Evolutionary conservation across 2,329 filamentous ascomycete genomes (phyloP).

Genomic region (Chalaropsis thielavioides): DNA sequence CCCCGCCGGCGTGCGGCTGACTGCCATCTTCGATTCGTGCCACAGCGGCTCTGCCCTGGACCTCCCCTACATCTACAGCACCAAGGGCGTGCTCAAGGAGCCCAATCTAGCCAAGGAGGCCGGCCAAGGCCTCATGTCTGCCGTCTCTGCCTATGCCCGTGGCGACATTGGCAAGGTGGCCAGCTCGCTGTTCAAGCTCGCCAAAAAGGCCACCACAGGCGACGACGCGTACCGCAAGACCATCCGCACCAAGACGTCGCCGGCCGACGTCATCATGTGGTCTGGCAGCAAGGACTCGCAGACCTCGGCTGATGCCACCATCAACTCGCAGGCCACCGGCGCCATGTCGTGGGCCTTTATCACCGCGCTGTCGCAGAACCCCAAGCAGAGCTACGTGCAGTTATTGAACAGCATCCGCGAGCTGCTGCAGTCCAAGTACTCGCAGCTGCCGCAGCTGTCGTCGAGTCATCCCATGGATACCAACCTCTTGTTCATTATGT

Average conservation of each 20-base stretch:
- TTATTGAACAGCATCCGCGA: slow-evolving; percentile 80
- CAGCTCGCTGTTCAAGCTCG: slow-evolving; percentile 56
- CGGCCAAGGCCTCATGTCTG: slow-evolving; percentile 48
- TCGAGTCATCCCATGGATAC: slow-evolving; percentile 75
- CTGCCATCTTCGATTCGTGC: slow-evolving; percentile 40
- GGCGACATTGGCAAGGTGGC: slow-evolving; percentile 69
- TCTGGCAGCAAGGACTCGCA: slow-evolving; percentile 81
- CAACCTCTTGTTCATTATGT: slow-evolving; percentile 50
- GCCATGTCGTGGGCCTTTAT: slow-evolving; percentile 94
- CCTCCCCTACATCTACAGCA: slow-evolving; percentile 47
- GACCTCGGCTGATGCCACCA: slow-evolving; percentile 75
- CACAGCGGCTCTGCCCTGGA: slow-evolving; percentile 44
- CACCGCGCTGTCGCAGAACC: slow-evolving; percentile 67
- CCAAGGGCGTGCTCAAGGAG: slow-evolving; percentile 57
- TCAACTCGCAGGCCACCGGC: slow-evolving; percentile 69
- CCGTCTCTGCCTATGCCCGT: slow-evolving; percentile 60
- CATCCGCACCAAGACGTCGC: slow-evolving; percentile 69
- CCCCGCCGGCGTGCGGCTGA: slow-evolving; percentile 51
- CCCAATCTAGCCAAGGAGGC: slow-evolving; percentile 59
- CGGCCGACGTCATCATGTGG: slow-evolving; percentile 87
- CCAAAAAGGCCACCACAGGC: slow-evolving; percentile 60
- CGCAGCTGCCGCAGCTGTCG: slow-evolving; percentile 80
- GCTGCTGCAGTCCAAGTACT: slow-evolving; percentile 64
- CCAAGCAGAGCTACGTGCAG: slow-evolving; percentile 82
- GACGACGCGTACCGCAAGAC: slow-evolving; percentile 60